phyloP scores from a whole-genome alignment of 2,329 filamentous ascomycete genomes.

The Aureobasidium sp. region DNA sequence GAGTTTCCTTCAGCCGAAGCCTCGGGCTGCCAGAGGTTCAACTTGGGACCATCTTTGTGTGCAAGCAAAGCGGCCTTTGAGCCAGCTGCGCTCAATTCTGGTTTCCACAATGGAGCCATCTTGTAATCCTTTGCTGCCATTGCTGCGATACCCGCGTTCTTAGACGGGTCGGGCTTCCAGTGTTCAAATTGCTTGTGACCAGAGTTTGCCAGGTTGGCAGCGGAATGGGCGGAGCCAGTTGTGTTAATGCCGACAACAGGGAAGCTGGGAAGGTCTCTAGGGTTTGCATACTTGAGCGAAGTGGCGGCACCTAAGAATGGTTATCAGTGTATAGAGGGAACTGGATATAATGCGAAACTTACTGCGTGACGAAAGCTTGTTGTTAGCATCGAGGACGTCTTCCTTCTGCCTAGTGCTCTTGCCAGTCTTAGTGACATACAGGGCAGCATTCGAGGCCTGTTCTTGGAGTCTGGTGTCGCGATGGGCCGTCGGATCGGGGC shows the following conservation, averaged over 20 bases:
- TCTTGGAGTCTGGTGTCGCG: slow-evolving; percentile 35
- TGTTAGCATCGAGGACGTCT: slow-evolving; percentile 40
- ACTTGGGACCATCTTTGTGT: slow-evolving; percentile 42
- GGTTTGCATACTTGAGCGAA: slow-evolving; percentile 62
- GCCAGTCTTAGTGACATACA: slow-evolving; percentile 43
- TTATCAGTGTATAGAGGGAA: slow-evolving; percentile 11
- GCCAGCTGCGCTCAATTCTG: slow-evolving; percentile 55
- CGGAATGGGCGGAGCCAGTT: slow-evolving; percentile 59
- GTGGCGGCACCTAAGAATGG: slow-evolving; percentile 45
- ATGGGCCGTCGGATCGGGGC: slow-evolving; percentile 38
- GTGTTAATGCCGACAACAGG: slow-evolving; percentile 56
- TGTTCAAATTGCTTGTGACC: slow-evolving; percentile 57
- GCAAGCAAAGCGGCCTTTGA: slow-evolving; percentile 69
- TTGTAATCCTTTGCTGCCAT: slow-evolving; percentile 52
- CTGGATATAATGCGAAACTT: slow-evolving; percentile 19
- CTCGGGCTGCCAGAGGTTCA: slow-evolving; percentile 44
- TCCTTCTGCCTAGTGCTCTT: slow-evolving; percentile 21
- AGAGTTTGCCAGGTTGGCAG: slow-evolving; percentile 65
- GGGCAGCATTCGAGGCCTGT: slow-evolving; percentile 52
- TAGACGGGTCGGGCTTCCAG: slow-evolving; percentile 57
- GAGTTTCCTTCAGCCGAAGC: slow-evolving; percentile 51
- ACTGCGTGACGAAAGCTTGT: slow-evolving; percentile 51
- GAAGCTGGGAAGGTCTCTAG: slow-evolving; percentile 65
- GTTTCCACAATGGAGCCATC: slow-evolving; percentile 54
- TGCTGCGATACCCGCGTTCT: slow-evolving; percentile 52